Evolutionary conservation across 2,329 filamentous ascomycete genomes (phyloP).

Genomic region (Pseudocercospora crystallina): DNA sequence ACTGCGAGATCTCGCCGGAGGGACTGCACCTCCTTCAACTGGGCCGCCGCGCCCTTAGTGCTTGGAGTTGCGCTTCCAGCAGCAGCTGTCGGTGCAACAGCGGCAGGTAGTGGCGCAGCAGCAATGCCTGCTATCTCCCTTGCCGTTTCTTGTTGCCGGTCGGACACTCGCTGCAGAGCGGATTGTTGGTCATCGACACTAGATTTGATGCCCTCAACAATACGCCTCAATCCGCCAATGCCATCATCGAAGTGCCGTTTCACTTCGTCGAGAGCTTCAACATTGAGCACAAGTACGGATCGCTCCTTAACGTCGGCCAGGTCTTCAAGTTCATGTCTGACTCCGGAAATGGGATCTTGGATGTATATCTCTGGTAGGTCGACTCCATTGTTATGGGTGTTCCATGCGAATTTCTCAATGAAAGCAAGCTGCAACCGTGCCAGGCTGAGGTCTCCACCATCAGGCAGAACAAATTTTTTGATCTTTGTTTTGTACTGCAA

Average conservation of each 20-base stretch:
- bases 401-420: constrained; percentile 99
- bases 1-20: constrained; percentile 87
- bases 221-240: constrained; percentile 71
- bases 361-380: constrained; percentile 98
- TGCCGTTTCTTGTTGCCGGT: constrained; percentile 83
- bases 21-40: constrained; percentile 75
- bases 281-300: constrained; percentile 89
- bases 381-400: constrained; percentile 87
- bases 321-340: constrained; percentile 96
- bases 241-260: constrained; percentile 96
- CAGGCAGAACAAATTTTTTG: constrained; percentile 88
- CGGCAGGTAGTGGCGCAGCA: constrained; percentile 46
- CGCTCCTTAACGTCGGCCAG: constrained; percentile 90
- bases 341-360: constrained; percentile 89
- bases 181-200: constrained; percentile 80
- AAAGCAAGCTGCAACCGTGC: constrained; percentile 90
- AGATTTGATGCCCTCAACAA: constrained; percentile 84
- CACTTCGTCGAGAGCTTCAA: constrained; percentile 91
- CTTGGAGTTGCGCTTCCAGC: constrained; percentile 11
- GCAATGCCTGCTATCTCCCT: constrained; percentile 76
- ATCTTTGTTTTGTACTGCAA: constrained; percentile 95
- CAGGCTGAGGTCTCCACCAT: constrained; percentile 82
- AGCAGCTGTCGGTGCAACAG: constrained; percentile 31
- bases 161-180: constrained; percentile 81
- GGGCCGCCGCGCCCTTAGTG: constrained; percentile 51